Evolutionary conservation across 495 filamentous ascomycete species (phyloP).

Genomic region (Podospora didyma): DNA sequence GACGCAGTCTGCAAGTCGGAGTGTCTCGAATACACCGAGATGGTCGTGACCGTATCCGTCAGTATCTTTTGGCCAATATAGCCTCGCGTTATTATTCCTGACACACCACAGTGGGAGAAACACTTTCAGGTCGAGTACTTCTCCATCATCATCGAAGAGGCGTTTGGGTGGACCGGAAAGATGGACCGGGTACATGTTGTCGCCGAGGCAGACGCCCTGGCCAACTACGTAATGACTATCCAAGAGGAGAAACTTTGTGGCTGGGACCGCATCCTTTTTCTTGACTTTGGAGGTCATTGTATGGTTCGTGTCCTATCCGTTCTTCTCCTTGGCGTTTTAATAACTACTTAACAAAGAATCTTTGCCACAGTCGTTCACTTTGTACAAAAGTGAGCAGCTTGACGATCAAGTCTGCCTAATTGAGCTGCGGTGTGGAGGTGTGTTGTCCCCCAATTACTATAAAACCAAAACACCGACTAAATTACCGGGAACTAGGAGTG

Average conservation of each 20-base stretch:
- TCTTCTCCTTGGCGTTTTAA: background rate
- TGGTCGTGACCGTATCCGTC: slow-evolving; percentile 1
- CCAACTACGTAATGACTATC: slow-evolving; percentile 4
- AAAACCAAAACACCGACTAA: no score
- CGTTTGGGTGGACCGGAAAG: background rate
- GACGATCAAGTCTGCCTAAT: slow-evolving; percentile 1
- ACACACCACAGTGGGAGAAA: slow-evolving; percentile 6
- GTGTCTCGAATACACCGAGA: background rate
- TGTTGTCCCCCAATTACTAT: background rate
- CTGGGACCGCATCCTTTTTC: slow-evolving; percentile 7
- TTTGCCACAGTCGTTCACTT: background rate
- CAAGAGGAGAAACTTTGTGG: background rate
- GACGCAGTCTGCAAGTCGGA: background rate
- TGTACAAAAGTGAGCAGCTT: background rate
- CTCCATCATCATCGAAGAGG: slow-evolving; percentile 3
- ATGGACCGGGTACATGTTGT: background rate
- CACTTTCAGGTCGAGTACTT: background rate
- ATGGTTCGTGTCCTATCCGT: background rate
- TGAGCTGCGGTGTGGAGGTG: background rate
- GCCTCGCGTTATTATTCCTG: no score
- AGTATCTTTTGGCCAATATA: no score
- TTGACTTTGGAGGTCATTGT: slow-evolving; percentile 9
- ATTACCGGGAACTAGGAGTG: background rate
- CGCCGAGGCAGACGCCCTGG: slow-evolving; percentile 4
- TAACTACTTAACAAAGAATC: background rate